phyloP scores from a whole-genome alignment of 2,329 filamentous ascomycete species.

The Pyricularia pennisetigena region DNA sequence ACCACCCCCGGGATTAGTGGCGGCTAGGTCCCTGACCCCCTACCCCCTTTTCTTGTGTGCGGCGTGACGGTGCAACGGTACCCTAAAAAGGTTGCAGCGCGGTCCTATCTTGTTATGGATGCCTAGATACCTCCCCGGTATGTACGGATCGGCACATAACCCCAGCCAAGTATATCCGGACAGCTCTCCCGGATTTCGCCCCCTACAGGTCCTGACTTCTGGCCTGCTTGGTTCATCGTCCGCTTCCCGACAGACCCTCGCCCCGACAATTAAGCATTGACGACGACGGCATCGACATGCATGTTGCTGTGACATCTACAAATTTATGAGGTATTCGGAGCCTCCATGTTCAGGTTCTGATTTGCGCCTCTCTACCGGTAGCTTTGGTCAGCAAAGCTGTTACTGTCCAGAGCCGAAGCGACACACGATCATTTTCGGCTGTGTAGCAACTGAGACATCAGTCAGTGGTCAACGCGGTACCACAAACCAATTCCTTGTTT shows the following conservation, averaged over 20 bases:
- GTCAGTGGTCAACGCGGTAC: neutral
- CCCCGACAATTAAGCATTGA: neutral
- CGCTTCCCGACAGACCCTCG: neutral
- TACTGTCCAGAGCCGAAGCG: neutral
- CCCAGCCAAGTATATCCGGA: conserved; percentile 6
- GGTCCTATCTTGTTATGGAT: neutral
- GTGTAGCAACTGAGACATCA: neutral
- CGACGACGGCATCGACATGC: neutral
- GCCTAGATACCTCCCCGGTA: neutral
- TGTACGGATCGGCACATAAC: neutral
- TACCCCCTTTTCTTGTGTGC: neutral
- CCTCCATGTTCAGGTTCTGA: neutral
- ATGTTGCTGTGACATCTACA: neutral
- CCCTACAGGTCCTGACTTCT: neutral
- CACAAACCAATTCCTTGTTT: no score
- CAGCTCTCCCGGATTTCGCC: conserved; percentile 1
- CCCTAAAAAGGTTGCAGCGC: neutral
- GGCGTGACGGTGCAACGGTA: neutral
- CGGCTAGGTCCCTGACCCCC: neutral
- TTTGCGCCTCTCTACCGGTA: neutral
- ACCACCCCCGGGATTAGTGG: neutral
- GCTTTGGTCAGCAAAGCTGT: neutral
- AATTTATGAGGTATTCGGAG: neutral
- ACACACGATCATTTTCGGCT: neutral
- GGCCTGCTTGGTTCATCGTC: neutral